A percentile compares a stretch with the other conserved stretches of the same genome.
phyloP scores from a whole-genome alignment of 1,284 basidiomycete genomes.

The Kalmanozyma brasiliensis region DNA sequence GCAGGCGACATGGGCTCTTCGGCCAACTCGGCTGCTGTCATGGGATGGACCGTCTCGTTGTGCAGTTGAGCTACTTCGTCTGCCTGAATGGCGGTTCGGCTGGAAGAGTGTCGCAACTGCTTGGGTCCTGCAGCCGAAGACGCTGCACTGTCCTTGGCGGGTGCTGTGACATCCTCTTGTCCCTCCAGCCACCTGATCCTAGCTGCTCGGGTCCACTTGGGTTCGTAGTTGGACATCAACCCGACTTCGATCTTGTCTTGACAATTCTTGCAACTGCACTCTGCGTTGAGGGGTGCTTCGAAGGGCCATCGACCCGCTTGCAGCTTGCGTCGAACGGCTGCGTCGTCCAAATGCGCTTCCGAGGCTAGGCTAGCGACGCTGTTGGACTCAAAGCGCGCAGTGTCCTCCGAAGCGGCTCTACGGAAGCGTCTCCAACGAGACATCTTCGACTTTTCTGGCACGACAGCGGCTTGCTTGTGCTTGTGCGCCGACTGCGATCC shows the following conservation, averaged over 20 bases:
- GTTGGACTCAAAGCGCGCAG: constrained; percentile 6
- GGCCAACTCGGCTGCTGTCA: constrained; percentile 29
- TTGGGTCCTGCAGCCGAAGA: background rate
- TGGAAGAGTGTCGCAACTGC: constrained; percentile 9
- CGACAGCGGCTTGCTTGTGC: background rate
- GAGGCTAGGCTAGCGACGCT: constrained; percentile 5
- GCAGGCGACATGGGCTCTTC: constrained; percentile 24
- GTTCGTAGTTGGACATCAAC: constrained; percentile 27
- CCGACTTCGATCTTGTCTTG: constrained; percentile 39
- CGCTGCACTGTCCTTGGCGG: background rate
- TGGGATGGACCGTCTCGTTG: constrained; percentile 34
- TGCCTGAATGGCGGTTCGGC: constrained; percentile 38
- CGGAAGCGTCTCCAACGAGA: constrained; percentile 35
- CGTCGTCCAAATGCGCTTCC: constrained; percentile 19
- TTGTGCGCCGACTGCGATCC: background rate
- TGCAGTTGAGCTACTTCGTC: constrained; percentile 41
- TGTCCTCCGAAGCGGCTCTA: constrained; percentile 22
- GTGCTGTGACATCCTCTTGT: constrained; percentile 16
- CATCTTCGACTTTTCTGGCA: constrained; percentile 12
- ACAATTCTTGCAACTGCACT: constrained; percentile 49
- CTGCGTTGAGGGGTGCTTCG: constrained; percentile 34
- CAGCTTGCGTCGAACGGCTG: constrained; percentile 16
- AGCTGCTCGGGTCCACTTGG: constrained; percentile 36
- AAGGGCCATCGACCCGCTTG: constrained; percentile 44
- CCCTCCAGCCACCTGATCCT: constrained; percentile 38